Evolutionary conservation across 108 stramenopile genomes (phyloP).

Genomic region (Seminavis robusta): DNA sequence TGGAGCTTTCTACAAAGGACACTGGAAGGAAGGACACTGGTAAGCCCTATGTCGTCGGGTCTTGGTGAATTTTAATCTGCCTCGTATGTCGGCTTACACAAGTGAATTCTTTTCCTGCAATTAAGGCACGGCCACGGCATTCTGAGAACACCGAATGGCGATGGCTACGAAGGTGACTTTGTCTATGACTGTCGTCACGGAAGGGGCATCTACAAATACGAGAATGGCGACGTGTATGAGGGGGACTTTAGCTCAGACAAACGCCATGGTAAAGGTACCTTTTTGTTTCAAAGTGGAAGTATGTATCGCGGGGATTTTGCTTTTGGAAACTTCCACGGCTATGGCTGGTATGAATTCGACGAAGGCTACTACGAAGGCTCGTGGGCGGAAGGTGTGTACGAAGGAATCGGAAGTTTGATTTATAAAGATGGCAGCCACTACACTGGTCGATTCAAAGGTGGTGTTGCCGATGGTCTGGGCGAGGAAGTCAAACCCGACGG

Average conservation of each 20-base stretch:
- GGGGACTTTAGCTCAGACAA: conserved; percentile 40
- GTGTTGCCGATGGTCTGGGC: conserved; percentile 36
- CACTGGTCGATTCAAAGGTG: conserved; percentile 27
- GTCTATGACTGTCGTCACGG: conserved; percentile 45
- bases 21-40: conserved; percentile 60
- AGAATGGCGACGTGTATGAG: conserved; percentile 37
- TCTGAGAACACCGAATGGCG: conserved; percentile 35
- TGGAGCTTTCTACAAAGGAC: conserved; percentile 53
- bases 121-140: conserved; percentile 43
- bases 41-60: no score
- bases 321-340: conserved; percentile 34
- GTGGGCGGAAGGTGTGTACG: conserved; percentile 23
- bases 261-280: conserved; percentile 41
- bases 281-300: conserved; percentile 41
- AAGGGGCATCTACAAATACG: conserved; percentile 33
- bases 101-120: no score
- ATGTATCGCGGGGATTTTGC: conserved; percentile 45
- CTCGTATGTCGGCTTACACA: no score
- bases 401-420: conserved; percentile 28
- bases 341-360: conserved; percentile 23
- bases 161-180: conserved; percentile 41
- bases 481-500: conserved; percentile 22
- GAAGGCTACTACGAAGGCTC: conserved; percentile 43
- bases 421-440: conserved; percentile 27
- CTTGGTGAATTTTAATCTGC: no score